phyloP scores from a whole-genome alignment of 2,329 filamentous ascomycete species.

The Sclerotinia minor region DNA sequence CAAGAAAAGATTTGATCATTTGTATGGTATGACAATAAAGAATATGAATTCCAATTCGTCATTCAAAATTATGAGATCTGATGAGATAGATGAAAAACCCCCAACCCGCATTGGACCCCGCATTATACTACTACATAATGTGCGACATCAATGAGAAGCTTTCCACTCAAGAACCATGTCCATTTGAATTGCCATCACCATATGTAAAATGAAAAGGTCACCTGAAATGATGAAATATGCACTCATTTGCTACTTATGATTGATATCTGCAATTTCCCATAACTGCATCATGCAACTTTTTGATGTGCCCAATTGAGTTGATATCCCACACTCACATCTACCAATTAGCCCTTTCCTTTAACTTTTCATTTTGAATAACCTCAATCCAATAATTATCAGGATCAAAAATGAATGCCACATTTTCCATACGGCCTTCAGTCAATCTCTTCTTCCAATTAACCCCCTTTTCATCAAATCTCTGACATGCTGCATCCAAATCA shows the following conservation, averaged over 20 bases:
- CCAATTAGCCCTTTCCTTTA: conserved; percentile 46
- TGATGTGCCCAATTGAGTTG: neutral
- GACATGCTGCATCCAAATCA: conserved; percentile 82
- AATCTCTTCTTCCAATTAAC: conserved; percentile 94
- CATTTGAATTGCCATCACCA: neutral
- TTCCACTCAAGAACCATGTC: neutral
- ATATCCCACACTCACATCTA: conserved; percentile 21
- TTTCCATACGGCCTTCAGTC: conserved; percentile 90
- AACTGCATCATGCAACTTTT: neutral
- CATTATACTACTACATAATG: conserved; percentile 18
- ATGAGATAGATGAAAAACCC: neutral
- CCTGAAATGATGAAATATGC: conserved; percentile 1
- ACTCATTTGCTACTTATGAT: neutral
- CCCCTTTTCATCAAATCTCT: conserved; percentile 77
- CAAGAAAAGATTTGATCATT: neutral
- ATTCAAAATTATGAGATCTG: neutral
- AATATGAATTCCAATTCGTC: neutral
- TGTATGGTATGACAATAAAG: neutral
- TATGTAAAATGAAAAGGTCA: neutral
- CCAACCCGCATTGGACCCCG: conserved; percentile 17
- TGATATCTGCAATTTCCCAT: neutral
- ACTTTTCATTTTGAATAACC: conserved; percentile 74
- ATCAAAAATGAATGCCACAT: conserved; percentile 87
- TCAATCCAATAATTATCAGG: conserved; percentile 83
- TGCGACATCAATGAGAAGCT: neutral